Evolutionary conservation across 768 basidiomycete species (phyloP).

Genomic region (Agaricus blazei): DNA sequence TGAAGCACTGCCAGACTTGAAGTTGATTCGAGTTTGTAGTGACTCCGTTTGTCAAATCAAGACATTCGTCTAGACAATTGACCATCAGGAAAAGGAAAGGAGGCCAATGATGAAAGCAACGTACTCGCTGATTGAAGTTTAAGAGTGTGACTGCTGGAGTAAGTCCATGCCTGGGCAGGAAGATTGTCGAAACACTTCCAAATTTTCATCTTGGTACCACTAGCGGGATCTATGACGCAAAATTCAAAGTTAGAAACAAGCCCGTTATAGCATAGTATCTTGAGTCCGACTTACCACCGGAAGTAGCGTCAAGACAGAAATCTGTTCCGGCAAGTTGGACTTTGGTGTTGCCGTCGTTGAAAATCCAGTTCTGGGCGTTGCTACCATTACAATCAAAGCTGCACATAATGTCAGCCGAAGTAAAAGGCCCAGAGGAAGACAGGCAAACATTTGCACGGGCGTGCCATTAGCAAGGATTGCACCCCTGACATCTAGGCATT

Average conservation of each 20-base stretch:
- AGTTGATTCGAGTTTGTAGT: conserved; percentile 23
- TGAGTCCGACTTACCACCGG: conserved; percentile 1
- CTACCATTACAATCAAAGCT: too few species aligned
- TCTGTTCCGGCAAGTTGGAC: conserved; percentile 14
- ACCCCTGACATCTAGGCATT: too few species aligned
- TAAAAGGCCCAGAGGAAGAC: too few species aligned
- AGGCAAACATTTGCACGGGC: too few species aligned
- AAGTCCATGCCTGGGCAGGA: conserved; percentile 29
- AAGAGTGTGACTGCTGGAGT: conserved; percentile 24
- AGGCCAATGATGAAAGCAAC: not conserved
- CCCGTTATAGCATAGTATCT: not conserved
- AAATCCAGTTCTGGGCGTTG: too few species aligned
- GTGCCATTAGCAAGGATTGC: too few species aligned
- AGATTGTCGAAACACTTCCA: conserved; percentile 26
- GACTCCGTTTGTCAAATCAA: conserved; percentile 25
- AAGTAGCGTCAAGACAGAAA: conserved; percentile 21
- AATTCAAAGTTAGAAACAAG: not conserved
- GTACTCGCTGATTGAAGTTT: conserved; percentile 21
- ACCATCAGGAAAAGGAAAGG: conserved; percentile 8
- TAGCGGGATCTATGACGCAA: conserved; percentile 15
- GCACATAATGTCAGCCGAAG: too few species aligned
- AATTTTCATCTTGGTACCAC: conserved; percentile 18
- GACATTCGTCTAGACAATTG: conserved; percentile 14
- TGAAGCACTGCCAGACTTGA: conserved; percentile 27
- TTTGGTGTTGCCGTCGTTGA: too few species aligned